phyloP scores from a whole-genome alignment of 2,329 filamentous ascomycete species.

The Penicillium occitanis region DNA sequence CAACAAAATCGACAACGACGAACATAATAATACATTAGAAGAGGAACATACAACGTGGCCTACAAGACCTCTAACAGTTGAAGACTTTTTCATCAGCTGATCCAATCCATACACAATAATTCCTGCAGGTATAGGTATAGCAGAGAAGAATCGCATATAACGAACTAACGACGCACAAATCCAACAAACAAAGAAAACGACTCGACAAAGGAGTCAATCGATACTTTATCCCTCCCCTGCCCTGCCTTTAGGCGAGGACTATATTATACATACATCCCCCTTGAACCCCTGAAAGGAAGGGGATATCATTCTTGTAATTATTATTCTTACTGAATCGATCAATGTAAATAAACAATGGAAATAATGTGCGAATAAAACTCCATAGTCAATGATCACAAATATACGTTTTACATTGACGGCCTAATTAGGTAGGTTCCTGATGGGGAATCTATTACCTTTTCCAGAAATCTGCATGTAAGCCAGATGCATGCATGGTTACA shows the following conservation, averaged over 20 bases:
- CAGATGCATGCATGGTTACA: not conserved
- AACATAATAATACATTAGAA: not conserved
- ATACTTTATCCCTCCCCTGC: not conserved
- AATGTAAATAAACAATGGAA: not conserved
- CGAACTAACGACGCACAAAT: not conserved
- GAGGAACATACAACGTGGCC: slow-evolving; percentile 4
- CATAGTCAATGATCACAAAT: too few relatives aligned
- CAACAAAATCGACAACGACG: not conserved
- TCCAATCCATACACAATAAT: not conserved
- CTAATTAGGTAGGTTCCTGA: not conserved
- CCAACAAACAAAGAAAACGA: not conserved
- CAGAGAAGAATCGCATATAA: not conserved
- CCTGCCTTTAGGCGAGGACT: not conserved
- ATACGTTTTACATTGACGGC: not conserved
- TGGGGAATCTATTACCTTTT: not conserved
- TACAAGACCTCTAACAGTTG: not conserved
- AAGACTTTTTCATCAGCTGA: slow-evolving; percentile 19
- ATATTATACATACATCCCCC: not conserved
- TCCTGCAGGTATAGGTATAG: too few relatives aligned
- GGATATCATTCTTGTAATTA: not conserved
- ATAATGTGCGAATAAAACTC: not conserved
- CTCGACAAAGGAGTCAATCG: not conserved
- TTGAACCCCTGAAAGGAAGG: not conserved
- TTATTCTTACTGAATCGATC: not conserved
- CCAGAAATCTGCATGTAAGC: not conserved